phyloP scores from a whole-genome alignment of 306 rosid species.

The Prunus davidiana region DNA sequence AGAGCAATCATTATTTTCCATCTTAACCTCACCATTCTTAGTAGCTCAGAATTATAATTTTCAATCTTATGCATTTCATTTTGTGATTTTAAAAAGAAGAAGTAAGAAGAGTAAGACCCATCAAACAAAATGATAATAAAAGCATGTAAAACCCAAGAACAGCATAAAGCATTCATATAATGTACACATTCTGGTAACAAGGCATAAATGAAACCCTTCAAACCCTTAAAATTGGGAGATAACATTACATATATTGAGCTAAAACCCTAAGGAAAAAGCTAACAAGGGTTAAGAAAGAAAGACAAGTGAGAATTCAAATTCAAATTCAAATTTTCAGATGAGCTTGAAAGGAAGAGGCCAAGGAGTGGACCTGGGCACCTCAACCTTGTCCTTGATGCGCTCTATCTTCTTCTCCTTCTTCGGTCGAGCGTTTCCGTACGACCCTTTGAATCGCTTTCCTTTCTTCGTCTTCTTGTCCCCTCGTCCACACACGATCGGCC shows the following conservation, averaged over 20 bases:
- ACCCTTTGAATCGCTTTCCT: conserved; percentile 92
- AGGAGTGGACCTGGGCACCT: conserved; percentile 96
- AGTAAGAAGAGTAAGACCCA: not conserved
- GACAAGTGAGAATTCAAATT: not conserved
- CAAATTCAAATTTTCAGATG: conserved; percentile 34
- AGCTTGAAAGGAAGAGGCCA: conserved; percentile 99
- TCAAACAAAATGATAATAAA: not conserved
- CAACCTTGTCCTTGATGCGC: conserved; percentile 85
- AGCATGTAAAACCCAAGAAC: not conserved
- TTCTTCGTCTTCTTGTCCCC: conserved; percentile 93
- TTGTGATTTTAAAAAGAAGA: not conserved
- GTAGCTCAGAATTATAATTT: not conserved
- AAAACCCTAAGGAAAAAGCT: not conserved
- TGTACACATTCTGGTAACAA: not conserved
- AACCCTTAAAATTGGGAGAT: not conserved
- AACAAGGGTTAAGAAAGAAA: not conserved
- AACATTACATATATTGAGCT: not conserved
- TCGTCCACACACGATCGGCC: conserved; percentile 69
- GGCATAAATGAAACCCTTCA: not conserved
- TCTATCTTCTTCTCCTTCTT: conserved; percentile 90
- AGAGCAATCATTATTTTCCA: not conserved
- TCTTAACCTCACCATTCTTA: not conserved
- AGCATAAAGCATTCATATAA: not conserved
- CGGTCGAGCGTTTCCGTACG: conserved; percentile 76
- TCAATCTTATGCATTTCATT: not conserved